Base-by-base conservation (phyloP, 805 yeast species). In the Saccharomycopsis fibuligera region DNA sequence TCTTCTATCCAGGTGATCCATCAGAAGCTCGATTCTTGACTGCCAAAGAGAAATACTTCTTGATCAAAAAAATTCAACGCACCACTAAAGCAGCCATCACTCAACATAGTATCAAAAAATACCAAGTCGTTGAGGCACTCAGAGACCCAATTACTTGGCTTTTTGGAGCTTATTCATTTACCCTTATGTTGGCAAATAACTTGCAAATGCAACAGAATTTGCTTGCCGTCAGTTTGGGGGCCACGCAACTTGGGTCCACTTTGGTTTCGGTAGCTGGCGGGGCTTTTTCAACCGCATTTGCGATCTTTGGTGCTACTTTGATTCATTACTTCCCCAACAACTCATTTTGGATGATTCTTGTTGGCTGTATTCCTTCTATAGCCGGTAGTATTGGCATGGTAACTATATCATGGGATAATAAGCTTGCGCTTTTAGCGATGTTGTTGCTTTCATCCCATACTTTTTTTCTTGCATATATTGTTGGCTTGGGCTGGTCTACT, bases 241-340 rank as follows among this genome's bases (percentile, higher is more conserved):
- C 64, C 24, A 57, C 63, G 35, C 66, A 64, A 49, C 63, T 73
- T 43, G 68, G 63, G 49, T 63, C 79, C 1, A 73, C 77, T 2
- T 60, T 76, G 45, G 76, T 76, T 2, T 60, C 73, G 8, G 78
- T 72, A 31, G 79, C 78, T 2, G 68, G 73, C 25, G 67, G 74
- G 42, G 73, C 73, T 0, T 68, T 63, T 37, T 63, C 69, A 21
- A 65, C 65, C 17, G 44, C 62, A 5, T 62, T 60, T 44, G 58
- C 66, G 54, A 48, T 70, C 0, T 31, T 65, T 30, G 63, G 66
- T 2, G 66, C 70, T 4, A 45, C 58, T 22, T 24, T 62, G 3
- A 54, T 69, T 30, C 57, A 62, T 46, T 54, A 49, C 35, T 51
- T 56, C 41, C 66, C 67, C 3, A 60, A 63, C 43, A 60, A 59